A percentile compares a stretch with the other conserved stretches of the same genome.
Conservation (phyloP, 495 filamentous ascomycete genomes). For the Xylaria nigripes region DNA sequence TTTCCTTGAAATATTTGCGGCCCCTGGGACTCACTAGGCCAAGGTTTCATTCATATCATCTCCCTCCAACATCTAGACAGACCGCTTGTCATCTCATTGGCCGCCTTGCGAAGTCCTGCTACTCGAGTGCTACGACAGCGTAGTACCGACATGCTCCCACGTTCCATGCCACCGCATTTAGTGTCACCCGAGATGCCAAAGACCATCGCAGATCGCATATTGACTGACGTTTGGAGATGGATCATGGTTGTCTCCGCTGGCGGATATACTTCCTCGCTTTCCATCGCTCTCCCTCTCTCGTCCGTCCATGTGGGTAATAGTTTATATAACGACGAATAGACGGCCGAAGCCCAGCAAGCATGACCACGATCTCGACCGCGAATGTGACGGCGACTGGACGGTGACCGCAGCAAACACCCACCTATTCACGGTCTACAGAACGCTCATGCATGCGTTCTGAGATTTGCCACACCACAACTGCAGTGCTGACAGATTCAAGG, state of each 20-base stretch:
- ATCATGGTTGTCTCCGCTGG: background rate
- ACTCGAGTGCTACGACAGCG: slow-evolving; percentile 10
- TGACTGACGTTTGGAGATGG: slow-evolving; percentile 7
- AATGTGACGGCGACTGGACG: slow-evolving; percentile 1
- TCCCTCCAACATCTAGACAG: background rate
- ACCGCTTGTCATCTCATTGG: background rate
- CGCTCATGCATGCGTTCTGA: slow-evolving; percentile 4
- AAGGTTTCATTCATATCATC: background rate
- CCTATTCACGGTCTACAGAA: background rate
- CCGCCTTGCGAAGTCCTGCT: slow-evolving; percentile 9
- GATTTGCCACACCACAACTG: slow-evolving; percentile 5
- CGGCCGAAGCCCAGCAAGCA: background rate
- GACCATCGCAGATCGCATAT: slow-evolving; percentile 14
- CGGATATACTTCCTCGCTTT: background rate
- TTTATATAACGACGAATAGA: background rate
- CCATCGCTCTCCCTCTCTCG: background rate
- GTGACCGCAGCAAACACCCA: background rate
- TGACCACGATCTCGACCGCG: background rate
- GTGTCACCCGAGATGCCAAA: slow-evolving; percentile 13
- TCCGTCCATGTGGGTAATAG: background rate
- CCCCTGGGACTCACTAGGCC: background rate
- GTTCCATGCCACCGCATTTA: background rate
- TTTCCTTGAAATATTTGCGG: background rate
- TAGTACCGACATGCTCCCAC: slow-evolving; percentile 1
- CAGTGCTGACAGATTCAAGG: slow-evolving; percentile 3